A percentile compares a stretch with the other conserved stretches of the same genome.
phyloP scores from a whole-genome alignment of 257 asterid genomes.

The Euphrasia confusa region DNA sequence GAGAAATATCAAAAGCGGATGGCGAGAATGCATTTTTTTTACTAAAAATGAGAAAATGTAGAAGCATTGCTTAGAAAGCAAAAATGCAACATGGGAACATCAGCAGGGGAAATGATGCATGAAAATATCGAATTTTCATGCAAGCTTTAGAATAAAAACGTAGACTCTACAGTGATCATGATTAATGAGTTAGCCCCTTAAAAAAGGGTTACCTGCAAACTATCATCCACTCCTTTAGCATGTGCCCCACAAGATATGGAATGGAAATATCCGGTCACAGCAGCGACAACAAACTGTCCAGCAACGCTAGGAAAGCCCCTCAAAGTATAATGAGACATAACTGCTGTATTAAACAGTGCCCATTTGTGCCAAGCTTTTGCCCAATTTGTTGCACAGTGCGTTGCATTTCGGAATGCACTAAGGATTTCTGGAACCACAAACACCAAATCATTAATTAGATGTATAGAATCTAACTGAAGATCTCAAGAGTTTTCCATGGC shows the following conservation, averaged over 20 bases:
- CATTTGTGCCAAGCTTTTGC: constrained; percentile 98
- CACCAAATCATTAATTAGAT: constrained; percentile 26
- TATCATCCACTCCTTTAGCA: constrained; percentile 97
- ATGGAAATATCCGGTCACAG: constrained; percentile 95
- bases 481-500: constrained; percentile 17
- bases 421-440: constrained; percentile 66
- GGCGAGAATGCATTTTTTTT: not conserved
- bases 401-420: constrained; percentile 75
- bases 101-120: constrained; percentile 7
- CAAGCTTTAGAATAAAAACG: no score
- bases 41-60: not conserved
- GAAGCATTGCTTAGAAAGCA: constrained; percentile 7
- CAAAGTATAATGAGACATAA: constrained; percentile 90
- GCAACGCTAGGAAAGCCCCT: constrained; percentile 67
- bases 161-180: no score
- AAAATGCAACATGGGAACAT: constrained; percentile 15
- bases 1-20: not conserved
- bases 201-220: constrained; percentile 63
- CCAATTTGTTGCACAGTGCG: constrained; percentile 84
- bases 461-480: constrained; percentile 14
- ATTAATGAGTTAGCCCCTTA: no score
- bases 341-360: constrained; percentile 98
- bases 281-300: constrained; percentile 86
- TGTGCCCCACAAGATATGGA: constrained; percentile 98
- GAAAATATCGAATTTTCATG: constrained; percentile 21